Conservation (phyloP, 192 early-diverging fungal species). For the Coemansia sp. region DNA sequence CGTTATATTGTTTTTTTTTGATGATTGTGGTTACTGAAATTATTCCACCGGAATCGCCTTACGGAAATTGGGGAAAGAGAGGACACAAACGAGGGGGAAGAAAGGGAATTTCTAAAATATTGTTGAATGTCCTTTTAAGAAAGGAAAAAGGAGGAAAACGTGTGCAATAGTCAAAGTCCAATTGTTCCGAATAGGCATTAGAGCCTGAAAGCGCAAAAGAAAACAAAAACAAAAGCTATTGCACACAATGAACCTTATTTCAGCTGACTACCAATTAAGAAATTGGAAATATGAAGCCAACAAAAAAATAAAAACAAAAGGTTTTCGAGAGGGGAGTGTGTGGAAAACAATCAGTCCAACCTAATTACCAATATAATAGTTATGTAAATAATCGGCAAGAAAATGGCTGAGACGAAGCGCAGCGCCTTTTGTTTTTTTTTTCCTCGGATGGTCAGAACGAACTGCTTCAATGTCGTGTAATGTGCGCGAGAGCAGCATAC, state of each 20-base stretch:
- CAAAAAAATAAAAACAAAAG: conserved; percentile 3
- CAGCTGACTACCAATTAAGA: conserved; percentile 3
- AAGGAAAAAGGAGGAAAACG: neutral
- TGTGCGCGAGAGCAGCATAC: neutral
- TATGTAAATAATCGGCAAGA: neutral
- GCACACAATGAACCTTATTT: conserved; percentile 1
- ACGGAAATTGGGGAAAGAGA: neutral
- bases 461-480: neutral
- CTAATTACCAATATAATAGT: neutral
- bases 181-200: conserved; percentile 1
- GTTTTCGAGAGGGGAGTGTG: neutral
- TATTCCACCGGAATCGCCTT: neutral
- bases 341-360: neutral
- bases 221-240: neutral
- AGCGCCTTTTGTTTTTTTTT: neutral
- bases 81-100: neutral
- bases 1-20: neutral
- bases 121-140: neutral
- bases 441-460: neutral
- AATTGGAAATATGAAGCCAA: conserved; percentile 1
- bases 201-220: neutral
- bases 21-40: conserved; percentile 2
- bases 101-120: neutral
- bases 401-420: too few relatives aligned
- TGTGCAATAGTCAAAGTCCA: neutral